Evolutionary conservation across 768 basidiomycete genomes (phyloP).

Genomic region (Kwoniella shandongensis): DNA sequence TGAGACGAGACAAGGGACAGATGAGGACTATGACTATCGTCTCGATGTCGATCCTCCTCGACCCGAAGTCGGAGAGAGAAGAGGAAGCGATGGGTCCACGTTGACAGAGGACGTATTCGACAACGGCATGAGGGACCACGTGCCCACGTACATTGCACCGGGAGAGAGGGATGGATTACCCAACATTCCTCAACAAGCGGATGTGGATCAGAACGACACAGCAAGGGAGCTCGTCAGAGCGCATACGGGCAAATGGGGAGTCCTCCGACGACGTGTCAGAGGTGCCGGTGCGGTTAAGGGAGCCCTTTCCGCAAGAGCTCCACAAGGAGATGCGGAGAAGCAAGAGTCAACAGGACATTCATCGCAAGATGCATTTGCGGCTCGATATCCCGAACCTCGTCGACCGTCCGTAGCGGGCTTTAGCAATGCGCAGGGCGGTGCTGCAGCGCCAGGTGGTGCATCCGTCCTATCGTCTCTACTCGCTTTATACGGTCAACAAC

Average conservation of each 20-base stretch:
- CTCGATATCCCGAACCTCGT: conserved; percentile 30
- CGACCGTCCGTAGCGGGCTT: conserved; percentile 12
- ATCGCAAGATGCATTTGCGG: conserved; percentile 41
- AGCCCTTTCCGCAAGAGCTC: conserved; percentile 3
- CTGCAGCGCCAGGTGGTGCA: conserved; percentile 25
- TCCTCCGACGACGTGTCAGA: conserved; percentile 40
- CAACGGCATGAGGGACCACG: conserved; percentile 35
- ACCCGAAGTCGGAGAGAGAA: conserved; percentile 6
- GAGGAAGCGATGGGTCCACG: conserved; percentile 8
- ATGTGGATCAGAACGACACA: conserved; percentile 16
- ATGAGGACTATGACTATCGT: conserved; percentile 52
- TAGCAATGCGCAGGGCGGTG: conserved; percentile 10
- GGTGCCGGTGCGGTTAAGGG: conserved; percentile 28
- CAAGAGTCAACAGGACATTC: conserved; percentile 11
- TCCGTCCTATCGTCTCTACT: conserved; percentile 66
- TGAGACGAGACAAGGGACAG: conserved; percentile 18
- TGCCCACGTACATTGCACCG: conserved; percentile 60
- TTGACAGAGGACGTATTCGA: conserved; percentile 22
- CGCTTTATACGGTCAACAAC: conserved; percentile 62
- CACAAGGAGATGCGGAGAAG: conserved; percentile 18
- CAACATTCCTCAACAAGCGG: conserved; percentile 50
- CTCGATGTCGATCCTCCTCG: conserved; percentile 44
- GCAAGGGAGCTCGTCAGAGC: conserved; percentile 51
- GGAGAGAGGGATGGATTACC: conserved; percentile 68
- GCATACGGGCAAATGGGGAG: conserved; percentile 52